Conservation (phyloP, 805 yeast species). For the Wickerhamomyces bovis region DNA sequence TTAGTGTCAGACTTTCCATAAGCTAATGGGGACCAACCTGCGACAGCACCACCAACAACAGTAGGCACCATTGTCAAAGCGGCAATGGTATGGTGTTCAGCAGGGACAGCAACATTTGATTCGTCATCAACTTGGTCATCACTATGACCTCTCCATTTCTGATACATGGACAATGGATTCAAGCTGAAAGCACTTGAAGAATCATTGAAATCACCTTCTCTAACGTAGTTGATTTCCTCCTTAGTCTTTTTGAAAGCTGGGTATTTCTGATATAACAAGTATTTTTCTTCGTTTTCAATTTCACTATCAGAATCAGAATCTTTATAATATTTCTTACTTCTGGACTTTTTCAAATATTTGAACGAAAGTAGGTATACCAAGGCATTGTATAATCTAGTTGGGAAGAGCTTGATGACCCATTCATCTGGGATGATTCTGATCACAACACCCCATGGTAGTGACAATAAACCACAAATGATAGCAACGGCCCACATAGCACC, state of each 20-base stretch:
- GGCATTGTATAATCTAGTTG: slow-evolving; percentile 35
- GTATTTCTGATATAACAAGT: slow-evolving; percentile 21
- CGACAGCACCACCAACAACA: slow-evolving; percentile 52
- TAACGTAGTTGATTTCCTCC: slow-evolving; percentile 24
- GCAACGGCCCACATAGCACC: slow-evolving; percentile 90
- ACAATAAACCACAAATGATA: slow-evolving; percentile 67
- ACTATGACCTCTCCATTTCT: slow-evolving; percentile 21
- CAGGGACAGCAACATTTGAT: slow-evolving; percentile 7
- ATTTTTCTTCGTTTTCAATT: slow-evolving; percentile 12
- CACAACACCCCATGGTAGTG: slow-evolving; percentile 74
- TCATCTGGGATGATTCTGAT: slow-evolving; percentile 80
- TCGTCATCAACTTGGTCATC: slow-evolving; percentile 15
- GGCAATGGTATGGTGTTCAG: slow-evolving; percentile 27
- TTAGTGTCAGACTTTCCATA: background rate
- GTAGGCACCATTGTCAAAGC: slow-evolving; percentile 49
- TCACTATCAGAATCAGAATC: slow-evolving; percentile 2
- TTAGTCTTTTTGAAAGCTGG: slow-evolving; percentile 29
- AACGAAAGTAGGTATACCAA: slow-evolving; percentile 16
- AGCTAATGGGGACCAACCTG: slow-evolving; percentile 38
- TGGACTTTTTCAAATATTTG: slow-evolving; percentile 10
- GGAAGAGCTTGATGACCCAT: slow-evolving; percentile 63
- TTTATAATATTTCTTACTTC: slow-evolving; percentile 6
- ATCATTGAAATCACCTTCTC: slow-evolving; percentile 16
- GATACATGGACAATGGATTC: slow-evolving; percentile 23
- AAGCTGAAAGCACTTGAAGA: slow-evolving; percentile 4